phyloP scores from a whole-genome alignment of 495 filamentous ascomycete genomes.

The Aspergillus asperescens region DNA sequence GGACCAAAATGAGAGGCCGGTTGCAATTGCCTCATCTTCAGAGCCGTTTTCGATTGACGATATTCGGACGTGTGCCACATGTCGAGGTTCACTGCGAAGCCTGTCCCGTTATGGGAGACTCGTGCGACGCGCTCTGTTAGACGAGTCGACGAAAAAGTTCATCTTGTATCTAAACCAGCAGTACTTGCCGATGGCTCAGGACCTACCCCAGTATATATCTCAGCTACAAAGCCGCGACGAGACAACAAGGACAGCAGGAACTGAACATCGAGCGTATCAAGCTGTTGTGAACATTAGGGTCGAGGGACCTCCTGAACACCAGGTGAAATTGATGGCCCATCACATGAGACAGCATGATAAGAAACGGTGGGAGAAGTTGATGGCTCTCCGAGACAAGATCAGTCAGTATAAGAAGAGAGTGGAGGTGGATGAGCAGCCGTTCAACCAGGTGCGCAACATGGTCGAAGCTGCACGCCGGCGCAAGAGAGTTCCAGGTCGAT shows the following conservation, averaged over 20 bases:
- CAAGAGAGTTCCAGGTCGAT: constrained; percentile 27
- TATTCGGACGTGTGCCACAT: constrained; percentile 58
- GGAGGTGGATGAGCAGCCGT: constrained; percentile 56
- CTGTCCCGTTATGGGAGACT: constrained; percentile 64
- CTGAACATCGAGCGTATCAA: constrained; percentile 15
- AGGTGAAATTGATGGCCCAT: constrained; percentile 7
- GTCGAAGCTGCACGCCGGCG: constrained; percentile 48
- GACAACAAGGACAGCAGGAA: background rate
- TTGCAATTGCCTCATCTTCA: constrained; percentile 35
- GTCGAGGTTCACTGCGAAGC: constrained; percentile 56
- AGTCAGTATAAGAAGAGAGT: constrained; percentile 41
- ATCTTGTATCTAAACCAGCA: constrained; percentile 45
- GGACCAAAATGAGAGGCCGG: constrained; percentile 41
- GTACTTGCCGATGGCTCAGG: constrained; percentile 46
- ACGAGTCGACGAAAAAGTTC: constrained; percentile 66
- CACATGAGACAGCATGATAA: background rate
- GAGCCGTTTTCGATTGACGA: constrained; percentile 50
- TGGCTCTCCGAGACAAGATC: constrained; percentile 39
- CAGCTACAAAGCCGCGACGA: constrained; percentile 13
- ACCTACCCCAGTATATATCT: constrained; percentile 28
- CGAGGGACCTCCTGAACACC: constrained; percentile 18
- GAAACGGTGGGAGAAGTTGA: constrained; percentile 36
- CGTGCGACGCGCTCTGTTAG: constrained; percentile 55
- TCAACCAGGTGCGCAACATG: constrained; percentile 51
- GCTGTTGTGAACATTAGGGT: constrained; percentile 18